Evolutionary conservation across 306 rosid species (phyloP).

Genomic region (Cucurbita maxima): DNA sequence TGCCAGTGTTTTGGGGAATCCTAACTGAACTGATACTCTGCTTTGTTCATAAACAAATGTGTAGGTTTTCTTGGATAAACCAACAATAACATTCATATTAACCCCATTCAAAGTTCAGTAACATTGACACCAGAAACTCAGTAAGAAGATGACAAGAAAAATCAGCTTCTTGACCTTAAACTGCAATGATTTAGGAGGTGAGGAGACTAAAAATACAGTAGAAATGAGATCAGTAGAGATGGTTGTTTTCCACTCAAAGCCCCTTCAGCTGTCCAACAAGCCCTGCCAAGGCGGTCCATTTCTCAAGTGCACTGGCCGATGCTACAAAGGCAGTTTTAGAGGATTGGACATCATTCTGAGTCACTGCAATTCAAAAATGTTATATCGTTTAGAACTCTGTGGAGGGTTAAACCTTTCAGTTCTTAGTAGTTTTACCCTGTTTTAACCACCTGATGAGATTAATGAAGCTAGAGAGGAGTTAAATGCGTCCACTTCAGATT

Average conservation of each 20-base stretch:
- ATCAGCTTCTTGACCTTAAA: background rate
- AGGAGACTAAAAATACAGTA: background rate
- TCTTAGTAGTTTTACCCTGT: background rate
- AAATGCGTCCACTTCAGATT: slow-evolving; percentile 62
- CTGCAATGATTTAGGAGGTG: background rate
- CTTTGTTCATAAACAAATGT: background rate
- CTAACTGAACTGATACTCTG: background rate
- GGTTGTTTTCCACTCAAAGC: slow-evolving; percentile 23
- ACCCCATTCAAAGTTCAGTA: background rate
- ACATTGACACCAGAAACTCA: background rate
- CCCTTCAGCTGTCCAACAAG: slow-evolving; percentile 66
- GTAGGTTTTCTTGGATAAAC: background rate
- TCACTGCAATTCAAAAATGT: slow-evolving; percentile 31
- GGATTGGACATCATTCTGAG: slow-evolving; percentile 56
- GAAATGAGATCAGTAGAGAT: background rate
- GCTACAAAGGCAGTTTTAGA: slow-evolving; percentile 79
- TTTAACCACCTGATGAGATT: slow-evolving; percentile 53
- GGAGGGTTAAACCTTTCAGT: background rate
- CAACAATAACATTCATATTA: background rate
- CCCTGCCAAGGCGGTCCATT: slow-evolving; percentile 78
- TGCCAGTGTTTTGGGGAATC: background rate
- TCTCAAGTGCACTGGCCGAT: slow-evolving; percentile 73
- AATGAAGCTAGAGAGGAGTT: slow-evolving; percentile 67
- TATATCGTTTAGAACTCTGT: background rate
- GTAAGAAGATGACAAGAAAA: background rate